Evolutionary conservation across 352 stramenopile genomes (phyloP).

Genomic region (Pythium phragmiticola): DNA sequence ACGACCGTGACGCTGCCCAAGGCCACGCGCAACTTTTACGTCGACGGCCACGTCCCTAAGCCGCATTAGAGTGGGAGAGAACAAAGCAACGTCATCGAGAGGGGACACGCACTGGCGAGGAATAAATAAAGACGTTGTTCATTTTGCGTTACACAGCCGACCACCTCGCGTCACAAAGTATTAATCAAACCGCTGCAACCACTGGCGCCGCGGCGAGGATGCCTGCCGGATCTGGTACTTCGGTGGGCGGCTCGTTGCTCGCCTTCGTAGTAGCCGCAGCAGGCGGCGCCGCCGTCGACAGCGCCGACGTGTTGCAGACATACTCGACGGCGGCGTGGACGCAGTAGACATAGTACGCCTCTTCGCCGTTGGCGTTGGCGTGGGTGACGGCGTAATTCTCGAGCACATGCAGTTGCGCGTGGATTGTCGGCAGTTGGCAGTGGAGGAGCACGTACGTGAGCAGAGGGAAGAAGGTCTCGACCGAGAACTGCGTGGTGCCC

Average conservation of each 20-base stretch:
- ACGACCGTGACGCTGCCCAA: constrained; percentile 91
- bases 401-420: constrained; percentile 79
- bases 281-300: constrained; percentile 15
- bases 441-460: constrained; percentile 82
- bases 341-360: constrained; percentile 90
- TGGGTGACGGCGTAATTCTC: constrained; percentile 83
- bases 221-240: neutral
- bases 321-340: constrained; percentile 84
- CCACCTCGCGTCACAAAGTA: no score
- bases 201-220: neutral
- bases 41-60: constrained; percentile 97
- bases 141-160: neutral
- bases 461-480: constrained; percentile 86
- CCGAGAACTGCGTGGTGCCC: constrained; percentile 84
- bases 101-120: neutral
- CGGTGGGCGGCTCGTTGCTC: neutral
- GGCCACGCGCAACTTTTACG: constrained; percentile 99
- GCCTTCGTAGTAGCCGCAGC: neutral
- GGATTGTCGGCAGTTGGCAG: constrained; percentile 63
- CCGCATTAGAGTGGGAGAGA: constrained; percentile 77
- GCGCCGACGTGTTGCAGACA: constrained; percentile 68
- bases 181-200: neutral
- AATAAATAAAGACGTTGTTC: constrained; percentile 10
- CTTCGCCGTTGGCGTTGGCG: constrained; percentile 78
- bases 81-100: neutral